phyloP scores from a whole-genome alignment of 2,329 filamentous ascomycete genomes.

The Cercospora sesami region DNA sequence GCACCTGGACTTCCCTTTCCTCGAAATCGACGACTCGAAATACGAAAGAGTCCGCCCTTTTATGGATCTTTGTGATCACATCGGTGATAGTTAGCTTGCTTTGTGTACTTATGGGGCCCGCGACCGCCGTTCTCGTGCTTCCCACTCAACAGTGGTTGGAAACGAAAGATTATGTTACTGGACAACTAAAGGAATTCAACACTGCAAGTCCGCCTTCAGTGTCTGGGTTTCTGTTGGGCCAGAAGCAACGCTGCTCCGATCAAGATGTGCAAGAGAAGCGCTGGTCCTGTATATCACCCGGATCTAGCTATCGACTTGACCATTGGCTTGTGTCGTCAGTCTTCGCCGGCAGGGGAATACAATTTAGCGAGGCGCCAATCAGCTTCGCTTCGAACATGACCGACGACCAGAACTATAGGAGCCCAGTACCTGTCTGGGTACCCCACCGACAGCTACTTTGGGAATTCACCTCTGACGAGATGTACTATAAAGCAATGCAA shows the following conservation, averaged over 20 bases:
- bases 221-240: neutral
- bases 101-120: constrained; percentile 20
- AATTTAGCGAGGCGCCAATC: neutral
- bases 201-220: neutral
- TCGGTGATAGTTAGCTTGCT: neutral
- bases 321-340: neutral
- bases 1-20: neutral
- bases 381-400: neutral
- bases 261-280: neutral
- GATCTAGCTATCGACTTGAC: neutral
- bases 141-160: constrained; percentile 34
- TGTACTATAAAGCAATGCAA: neutral
- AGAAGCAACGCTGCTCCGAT: neutral
- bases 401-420: neutral
- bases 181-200: neutral
- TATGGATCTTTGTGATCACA: neutral
- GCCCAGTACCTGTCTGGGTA: neutral
- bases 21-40: neutral
- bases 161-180: neutral
- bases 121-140: constrained; percentile 34
- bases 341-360: neutral
- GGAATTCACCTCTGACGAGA: neutral
- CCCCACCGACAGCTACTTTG: neutral
- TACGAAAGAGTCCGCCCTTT: neutral
- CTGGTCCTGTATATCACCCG: neutral